Percentiles rank a stretch among this genome's conserved stretches.
Evolutionary conservation across 2,329 filamentous ascomycete genomes (phyloP).

Genomic region (Neofusicoccum umdonicola): DNA sequence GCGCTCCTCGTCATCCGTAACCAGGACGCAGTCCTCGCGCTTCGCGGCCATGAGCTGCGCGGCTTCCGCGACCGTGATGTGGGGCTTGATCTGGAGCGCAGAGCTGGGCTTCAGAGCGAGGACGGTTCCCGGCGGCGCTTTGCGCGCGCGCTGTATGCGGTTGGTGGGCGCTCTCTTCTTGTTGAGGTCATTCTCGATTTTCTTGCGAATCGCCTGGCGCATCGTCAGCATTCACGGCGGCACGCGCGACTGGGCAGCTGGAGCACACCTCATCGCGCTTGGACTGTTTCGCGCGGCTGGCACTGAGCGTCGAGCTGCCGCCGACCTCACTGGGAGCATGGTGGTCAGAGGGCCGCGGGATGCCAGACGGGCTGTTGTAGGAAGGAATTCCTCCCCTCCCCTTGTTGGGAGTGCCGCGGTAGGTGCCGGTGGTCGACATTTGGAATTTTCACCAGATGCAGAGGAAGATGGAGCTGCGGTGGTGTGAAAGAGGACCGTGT

Average conservation of each 20-base stretch:
- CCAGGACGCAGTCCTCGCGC: conserved; percentile 94
- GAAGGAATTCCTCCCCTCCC: conserved; percentile 59
- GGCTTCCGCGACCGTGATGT: conserved; percentile 89
- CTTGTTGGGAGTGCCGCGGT: conserved; percentile 67
- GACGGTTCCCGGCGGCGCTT: conserved; percentile 93
- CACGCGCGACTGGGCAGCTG: not conserved
- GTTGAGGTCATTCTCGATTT: conserved; percentile 95
- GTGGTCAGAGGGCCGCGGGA: conserved; percentile 63
- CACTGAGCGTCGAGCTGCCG: conserved; percentile 74
- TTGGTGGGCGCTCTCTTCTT: conserved; percentile 87
- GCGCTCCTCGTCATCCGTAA: conserved; percentile 95
- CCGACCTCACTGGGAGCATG: conserved; percentile 14
- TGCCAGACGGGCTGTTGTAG: conserved; percentile 64
- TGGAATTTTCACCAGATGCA: not conserved
- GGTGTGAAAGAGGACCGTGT: conserved; percentile 12
- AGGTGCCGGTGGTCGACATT: conserved; percentile 63
- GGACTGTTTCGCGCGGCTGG: conserved; percentile 91
- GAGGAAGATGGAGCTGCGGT: conserved; percentile 5
- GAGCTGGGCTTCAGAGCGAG: conserved; percentile 92
- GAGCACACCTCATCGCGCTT: conserved; percentile 93
- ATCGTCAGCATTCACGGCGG: conserved; percentile 23
- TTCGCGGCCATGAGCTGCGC: conserved; percentile 99
- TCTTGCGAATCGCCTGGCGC: conserved; percentile 83
- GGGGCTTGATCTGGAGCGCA: conserved; percentile 95
- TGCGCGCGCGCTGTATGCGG: conserved; percentile 80